Conservation (phyloP, 106 monocot genomes). For the Acorus calamus region DNA sequence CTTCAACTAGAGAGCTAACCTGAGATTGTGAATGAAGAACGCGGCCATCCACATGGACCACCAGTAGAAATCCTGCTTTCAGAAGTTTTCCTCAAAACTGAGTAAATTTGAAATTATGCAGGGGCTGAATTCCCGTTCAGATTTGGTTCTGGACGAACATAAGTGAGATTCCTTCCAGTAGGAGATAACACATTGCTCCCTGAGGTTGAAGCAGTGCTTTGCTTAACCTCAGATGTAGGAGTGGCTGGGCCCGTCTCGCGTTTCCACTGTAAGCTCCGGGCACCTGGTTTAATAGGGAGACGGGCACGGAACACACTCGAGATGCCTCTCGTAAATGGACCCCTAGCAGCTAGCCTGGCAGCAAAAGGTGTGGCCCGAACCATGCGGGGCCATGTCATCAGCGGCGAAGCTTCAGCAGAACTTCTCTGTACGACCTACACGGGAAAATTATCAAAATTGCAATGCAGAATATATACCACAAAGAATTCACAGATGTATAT, state of each 20-base stretch:
- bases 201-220: slow-evolving; percentile 10
- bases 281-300: slow-evolving; percentile 51
- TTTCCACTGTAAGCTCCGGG: slow-evolving; percentile 90
- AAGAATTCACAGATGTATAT: not conserved
- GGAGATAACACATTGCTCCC: slow-evolving; percentile 21
- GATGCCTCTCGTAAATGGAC: slow-evolving; percentile 40
- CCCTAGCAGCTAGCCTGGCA: slow-evolving; percentile 30
- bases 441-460: not conserved
- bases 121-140: slow-evolving; percentile 12
- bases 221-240: slow-evolving; percentile 15
- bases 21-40: too few species aligned
- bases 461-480: not conserved
- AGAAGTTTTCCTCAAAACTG: not conserved
- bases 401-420: slow-evolving; percentile 30
- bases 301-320: slow-evolving; percentile 41
- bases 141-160: slow-evolving; percentile 46
- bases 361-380: slow-evolving; percentile 31
- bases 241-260: slow-evolving; percentile 26
- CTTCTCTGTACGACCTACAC: slow-evolving; percentile 60
- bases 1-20: too few species aligned
- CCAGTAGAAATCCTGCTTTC: too few species aligned
- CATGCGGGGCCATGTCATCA: slow-evolving; percentile 42
- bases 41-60: too few species aligned
- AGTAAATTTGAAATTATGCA: not conserved
- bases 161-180: slow-evolving; percentile 61